Conservation (phyloP, 2,329 filamentous ascomycete genomes). For the Aureobasidium leucospermi region DNA sequence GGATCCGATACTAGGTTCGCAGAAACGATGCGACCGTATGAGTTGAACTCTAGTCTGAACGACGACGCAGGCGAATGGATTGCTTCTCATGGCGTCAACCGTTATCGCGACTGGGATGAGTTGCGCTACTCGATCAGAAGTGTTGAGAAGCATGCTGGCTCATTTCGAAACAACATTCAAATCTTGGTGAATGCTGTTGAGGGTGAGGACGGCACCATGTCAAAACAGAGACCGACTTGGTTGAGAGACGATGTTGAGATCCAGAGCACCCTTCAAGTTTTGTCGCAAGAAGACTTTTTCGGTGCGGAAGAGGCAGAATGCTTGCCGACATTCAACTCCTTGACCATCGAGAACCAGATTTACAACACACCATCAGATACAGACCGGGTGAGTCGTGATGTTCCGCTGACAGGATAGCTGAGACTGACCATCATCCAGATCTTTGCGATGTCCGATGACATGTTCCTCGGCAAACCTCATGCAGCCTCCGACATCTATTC, state of each 20-base stretch:
- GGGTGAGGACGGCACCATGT: neutral
- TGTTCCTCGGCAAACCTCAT: slow-evolving; percentile 37
- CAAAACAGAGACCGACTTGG: slow-evolving; percentile 33
- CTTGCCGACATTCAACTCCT: slow-evolving; percentile 39
- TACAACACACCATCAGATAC: slow-evolving; percentile 36
- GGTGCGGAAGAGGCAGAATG: slow-evolving; percentile 31
- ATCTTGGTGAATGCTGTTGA: slow-evolving; percentile 37
- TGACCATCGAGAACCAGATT: slow-evolving; percentile 38
- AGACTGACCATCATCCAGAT: slow-evolving; percentile 22
- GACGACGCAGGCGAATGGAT: slow-evolving; percentile 36
- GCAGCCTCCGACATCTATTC: slow-evolving; percentile 39
- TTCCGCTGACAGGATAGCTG: neutral
- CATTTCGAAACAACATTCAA: slow-evolving; percentile 38
- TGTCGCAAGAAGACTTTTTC: slow-evolving; percentile 38
- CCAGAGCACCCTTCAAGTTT: slow-evolving; percentile 25
- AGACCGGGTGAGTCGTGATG: slow-evolving; percentile 23
- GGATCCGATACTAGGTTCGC: slow-evolving; percentile 34
- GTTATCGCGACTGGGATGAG: slow-evolving; percentile 41
- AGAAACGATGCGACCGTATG: slow-evolving; percentile 32
- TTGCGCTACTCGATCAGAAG: slow-evolving; percentile 39
- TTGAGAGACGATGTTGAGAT: slow-evolving; percentile 29
- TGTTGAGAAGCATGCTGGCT: slow-evolving; percentile 34
- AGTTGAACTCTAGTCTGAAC: slow-evolving; percentile 35
- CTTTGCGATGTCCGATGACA: slow-evolving; percentile 39
- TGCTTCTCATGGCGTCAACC: slow-evolving; percentile 34